phyloP scores from a whole-genome alignment of 2,329 filamentous ascomycete genomes.

The Talaromyces piceae region DNA sequence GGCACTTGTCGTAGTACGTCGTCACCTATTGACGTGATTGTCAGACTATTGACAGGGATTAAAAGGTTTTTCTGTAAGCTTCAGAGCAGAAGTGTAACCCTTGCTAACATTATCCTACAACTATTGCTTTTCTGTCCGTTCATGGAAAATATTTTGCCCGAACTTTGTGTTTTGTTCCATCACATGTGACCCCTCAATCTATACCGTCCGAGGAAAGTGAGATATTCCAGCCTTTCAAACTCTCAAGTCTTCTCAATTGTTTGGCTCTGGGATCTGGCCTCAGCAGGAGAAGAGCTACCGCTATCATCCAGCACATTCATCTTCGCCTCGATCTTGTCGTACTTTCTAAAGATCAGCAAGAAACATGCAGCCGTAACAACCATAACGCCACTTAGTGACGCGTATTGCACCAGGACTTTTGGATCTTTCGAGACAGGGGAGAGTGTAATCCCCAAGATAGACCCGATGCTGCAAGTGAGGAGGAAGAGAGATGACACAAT shows the following conservation, averaged over 20 bases:
- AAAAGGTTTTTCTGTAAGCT: no score
- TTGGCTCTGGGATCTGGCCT: neutral
- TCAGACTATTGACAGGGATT: no score
- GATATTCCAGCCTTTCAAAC: neutral
- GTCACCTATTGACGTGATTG: no score
- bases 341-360: slow-evolving; percentile 11
- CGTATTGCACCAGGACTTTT: slow-evolving; percentile 13
- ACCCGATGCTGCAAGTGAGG: slow-evolving; percentile 9
- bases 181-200: neutral
- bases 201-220: neutral
- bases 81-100: no score
- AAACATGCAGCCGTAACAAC: slow-evolving; percentile 2
- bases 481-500: slow-evolving; percentile 3
- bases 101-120: no score
- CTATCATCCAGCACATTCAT: slow-evolving; percentile 9
- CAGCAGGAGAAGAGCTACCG: neutral
- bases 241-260: neutral
- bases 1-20: no score
- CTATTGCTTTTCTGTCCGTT: no score
- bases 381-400: slow-evolving; percentile 10
- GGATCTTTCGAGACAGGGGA: slow-evolving; percentile 11
- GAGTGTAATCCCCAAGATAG: slow-evolving; percentile 11
- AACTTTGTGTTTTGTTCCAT: neutral
- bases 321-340: slow-evolving; percentile 14
- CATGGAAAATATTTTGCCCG: no score